phyloP scores from a whole-genome alignment of 1,284 basidiomycete species.

The Rhodotorula sp. region DNA sequence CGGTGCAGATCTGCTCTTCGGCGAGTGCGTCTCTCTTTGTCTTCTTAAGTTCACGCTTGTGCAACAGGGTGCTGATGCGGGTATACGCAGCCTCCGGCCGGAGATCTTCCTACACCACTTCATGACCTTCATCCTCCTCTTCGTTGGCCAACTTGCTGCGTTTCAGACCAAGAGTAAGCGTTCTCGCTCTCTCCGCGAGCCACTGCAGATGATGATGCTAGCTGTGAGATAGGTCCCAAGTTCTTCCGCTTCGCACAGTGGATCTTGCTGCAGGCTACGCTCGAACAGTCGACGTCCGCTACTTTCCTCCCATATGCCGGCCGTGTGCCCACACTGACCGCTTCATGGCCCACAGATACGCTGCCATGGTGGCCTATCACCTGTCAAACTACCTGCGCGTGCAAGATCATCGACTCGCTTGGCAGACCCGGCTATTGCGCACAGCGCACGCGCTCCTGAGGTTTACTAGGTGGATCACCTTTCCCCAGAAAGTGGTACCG shows the following conservation, averaged over 20 bases:
- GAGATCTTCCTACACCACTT: conserved; percentile 28
- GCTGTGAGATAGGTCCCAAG: not conserved
- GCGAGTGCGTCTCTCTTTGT: not conserved
- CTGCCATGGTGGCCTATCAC: conserved; percentile 24
- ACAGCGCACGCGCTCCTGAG: not conserved
- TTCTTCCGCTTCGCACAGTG: conserved; percentile 18
- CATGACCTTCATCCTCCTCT: conserved; percentile 25
- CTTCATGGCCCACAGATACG: conserved; percentile 5
- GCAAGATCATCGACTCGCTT: conserved; percentile 1
- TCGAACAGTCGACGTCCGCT: conserved; percentile 12
- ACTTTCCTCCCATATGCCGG: no score
- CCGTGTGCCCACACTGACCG: no score
- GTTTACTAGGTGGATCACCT: conserved; percentile 21
- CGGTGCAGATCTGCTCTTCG: conserved; percentile 10
- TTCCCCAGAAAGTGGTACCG: conserved; percentile 28
- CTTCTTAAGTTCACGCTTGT: no score
- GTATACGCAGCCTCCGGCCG: not conserved
- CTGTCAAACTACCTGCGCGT: conserved; percentile 6
- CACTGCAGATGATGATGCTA: no score
- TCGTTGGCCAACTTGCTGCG: conserved; percentile 17
- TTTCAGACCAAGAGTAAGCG: conserved; percentile 10
- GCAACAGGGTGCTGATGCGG: no score
- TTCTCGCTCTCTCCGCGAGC: not conserved
- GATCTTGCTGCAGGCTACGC: conserved; percentile 24
- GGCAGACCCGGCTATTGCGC: conserved; percentile 1